Evolutionary conservation across 306 rosid genomes (phyloP).

Genomic region (Prunus kanzakura): DNA sequence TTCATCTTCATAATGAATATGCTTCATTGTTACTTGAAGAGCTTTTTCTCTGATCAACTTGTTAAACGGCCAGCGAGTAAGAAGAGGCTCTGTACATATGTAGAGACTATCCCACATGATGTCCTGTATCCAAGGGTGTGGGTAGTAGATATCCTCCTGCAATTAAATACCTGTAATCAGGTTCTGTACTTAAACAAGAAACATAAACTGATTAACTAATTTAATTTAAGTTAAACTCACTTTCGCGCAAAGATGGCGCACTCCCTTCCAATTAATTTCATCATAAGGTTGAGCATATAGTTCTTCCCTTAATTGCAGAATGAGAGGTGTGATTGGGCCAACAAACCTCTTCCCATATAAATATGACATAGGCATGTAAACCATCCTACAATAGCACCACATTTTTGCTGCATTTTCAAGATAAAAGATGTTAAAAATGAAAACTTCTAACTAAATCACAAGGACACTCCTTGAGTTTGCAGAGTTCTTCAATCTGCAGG

Average conservation of each 20-base stretch:
- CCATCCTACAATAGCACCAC: too few relatives aligned
- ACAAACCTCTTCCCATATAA: slow-evolving; percentile 26
- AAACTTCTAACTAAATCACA: too few relatives aligned
- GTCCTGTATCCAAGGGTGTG: too few relatives aligned
- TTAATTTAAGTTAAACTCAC: slow-evolving; percentile 11
- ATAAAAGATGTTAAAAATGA: too few relatives aligned
- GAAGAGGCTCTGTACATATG: slow-evolving; percentile 42
- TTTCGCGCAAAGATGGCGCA: slow-evolving; percentile 57
- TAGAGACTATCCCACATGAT: too few relatives aligned
- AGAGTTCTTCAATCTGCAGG: too few relatives aligned
- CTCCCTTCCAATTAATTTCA: slow-evolving; percentile 48
- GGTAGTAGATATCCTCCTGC: too few relatives aligned
- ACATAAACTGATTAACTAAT: not conserved
- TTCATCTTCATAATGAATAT: slow-evolving; percentile 73
- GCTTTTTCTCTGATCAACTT: slow-evolving; percentile 47
- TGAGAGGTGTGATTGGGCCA: slow-evolving; percentile 62
- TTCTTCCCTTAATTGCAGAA: slow-evolving; percentile 50
- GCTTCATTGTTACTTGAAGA: slow-evolving; percentile 63
- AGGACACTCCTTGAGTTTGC: too few relatives aligned
- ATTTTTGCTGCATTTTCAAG: too few relatives aligned
- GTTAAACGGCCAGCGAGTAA: slow-evolving; percentile 68
- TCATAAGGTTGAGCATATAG: slow-evolving; percentile 39
- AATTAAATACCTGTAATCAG: too few relatives aligned
- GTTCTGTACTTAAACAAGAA: too few relatives aligned
- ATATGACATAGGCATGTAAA: too few relatives aligned